Evolutionary conservation across 148 eudicot genomes (phyloP).

Genomic region (Drosera capensis): DNA sequence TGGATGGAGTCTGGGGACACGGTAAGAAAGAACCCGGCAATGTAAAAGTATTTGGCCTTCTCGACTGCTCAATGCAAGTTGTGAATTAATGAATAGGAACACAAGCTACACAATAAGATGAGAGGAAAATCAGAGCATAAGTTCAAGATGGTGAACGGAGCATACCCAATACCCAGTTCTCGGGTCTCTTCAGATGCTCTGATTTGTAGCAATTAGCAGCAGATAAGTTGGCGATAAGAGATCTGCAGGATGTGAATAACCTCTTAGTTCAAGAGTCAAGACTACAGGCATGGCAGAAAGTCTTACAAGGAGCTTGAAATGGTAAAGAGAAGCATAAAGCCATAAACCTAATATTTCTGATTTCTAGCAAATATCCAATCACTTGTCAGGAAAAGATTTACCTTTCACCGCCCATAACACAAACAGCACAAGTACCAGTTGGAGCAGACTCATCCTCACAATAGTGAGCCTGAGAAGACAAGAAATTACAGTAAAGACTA

Average conservation of each 20-base stretch:
- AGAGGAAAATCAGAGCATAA: constrained; percentile 1
- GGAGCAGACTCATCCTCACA: constrained; percentile 76
- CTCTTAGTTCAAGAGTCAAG: not conserved
- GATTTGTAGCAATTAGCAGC: constrained; percentile 98
- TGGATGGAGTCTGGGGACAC: constrained; percentile 86
- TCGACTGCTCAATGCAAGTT: constrained; percentile 49
- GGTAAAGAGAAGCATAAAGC: not conserved
- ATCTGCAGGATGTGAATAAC: constrained; percentile 30
- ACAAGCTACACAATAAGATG: too few species aligned
- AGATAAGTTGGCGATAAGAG: constrained; percentile 81
- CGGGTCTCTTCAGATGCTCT: constrained; percentile 87
- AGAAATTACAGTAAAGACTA: too few species aligned
- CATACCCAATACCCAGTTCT: constrained; percentile 91
- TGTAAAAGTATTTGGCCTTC: constrained; percentile 85
- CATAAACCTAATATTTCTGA: too few species aligned
- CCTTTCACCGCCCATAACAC: constrained; percentile 92
- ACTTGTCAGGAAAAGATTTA: too few species aligned
- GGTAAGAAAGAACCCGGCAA: constrained; percentile 97
- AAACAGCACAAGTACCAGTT: constrained; percentile 94
- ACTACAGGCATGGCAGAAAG: not conserved
- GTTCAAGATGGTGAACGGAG: constrained; percentile 4
- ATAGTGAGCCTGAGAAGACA: constrained; percentile 77
- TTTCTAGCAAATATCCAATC: too few species aligned
- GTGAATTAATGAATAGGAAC: too few species aligned
- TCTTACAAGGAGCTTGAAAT: not conserved